Percentiles rank a stretch among this genome's conserved stretches.
phyloP scores from a whole-genome alignment of 768 basidiomycete genomes.

The Tubosaeta sp. region DNA sequence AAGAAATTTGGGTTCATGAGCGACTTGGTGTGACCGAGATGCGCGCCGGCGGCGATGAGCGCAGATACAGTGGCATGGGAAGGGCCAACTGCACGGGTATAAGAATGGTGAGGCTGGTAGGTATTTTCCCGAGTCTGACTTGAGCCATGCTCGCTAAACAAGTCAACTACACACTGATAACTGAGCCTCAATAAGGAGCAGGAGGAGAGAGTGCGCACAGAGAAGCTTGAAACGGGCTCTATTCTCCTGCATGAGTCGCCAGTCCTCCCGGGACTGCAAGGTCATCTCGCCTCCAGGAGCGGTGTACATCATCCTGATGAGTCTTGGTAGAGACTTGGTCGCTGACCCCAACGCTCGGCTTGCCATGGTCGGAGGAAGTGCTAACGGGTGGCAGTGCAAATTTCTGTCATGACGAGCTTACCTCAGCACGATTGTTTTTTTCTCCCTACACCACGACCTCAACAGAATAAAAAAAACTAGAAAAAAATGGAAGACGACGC shows the following conservation, averaged over 20 bases:
- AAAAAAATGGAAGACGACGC: constrained; percentile 78
- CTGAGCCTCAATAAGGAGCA: constrained; percentile 8
- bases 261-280: constrained; percentile 54
- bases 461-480: constrained; percentile 26
- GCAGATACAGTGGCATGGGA: constrained; percentile 78
- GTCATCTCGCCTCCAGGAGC: constrained; percentile 27
- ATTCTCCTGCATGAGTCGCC: constrained; percentile 57
- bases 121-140: constrained; percentile 61
- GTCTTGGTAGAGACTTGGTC: constrained; percentile 21
- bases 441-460: constrained; percentile 34
- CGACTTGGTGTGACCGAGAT: constrained; percentile 82
- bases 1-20: constrained; percentile 87
- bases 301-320: constrained; percentile 27
- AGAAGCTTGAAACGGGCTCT: constrained; percentile 54
- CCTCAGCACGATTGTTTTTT: constrained; percentile 51
- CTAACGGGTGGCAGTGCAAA: constrained; percentile 30
- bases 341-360: constrained; percentile 22
- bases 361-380: constrained; percentile 22
- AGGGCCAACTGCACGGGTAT: constrained; percentile 57
- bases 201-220: constrained; percentile 38
- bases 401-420: constrained; percentile 38
- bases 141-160: constrained; percentile 72
- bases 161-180: constrained; percentile 42
- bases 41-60: constrained; percentile 88
- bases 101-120: constrained; percentile 67